These are phyloP conservation scores for Lichtheimia ramosa DNA, from an alignment of 371 early-diverging fungal genomes.

Conservation along the genomic window DNA sequence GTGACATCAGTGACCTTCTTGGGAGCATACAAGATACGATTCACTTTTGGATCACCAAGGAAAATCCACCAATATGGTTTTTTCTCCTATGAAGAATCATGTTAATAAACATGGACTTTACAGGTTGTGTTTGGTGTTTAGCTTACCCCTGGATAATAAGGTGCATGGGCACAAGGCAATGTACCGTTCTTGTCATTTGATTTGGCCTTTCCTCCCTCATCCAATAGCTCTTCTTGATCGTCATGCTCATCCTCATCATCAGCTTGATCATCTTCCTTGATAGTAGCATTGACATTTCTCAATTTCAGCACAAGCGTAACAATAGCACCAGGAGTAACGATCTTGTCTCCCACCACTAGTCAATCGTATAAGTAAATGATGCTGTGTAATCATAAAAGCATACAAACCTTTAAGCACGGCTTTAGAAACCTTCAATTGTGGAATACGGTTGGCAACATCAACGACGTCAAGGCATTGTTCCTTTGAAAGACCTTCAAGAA, in stretches of 20 bases:
- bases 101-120: neutral
- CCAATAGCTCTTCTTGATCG: slow-evolving; percentile 36
- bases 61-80: slow-evolving; percentile 93
- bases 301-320: slow-evolving; percentile 75
- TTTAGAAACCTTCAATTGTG: slow-evolving; percentile 68
- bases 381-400: neutral
- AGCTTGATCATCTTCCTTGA: slow-evolving; percentile 20
- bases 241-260: slow-evolving; percentile 29
- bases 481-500: slow-evolving; percentile 54
- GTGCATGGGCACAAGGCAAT: slow-evolving; percentile 61
- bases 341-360: slow-evolving; percentile 74
- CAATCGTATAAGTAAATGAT: neutral
- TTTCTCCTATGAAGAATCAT: slow-evolving; percentile 47
- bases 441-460: slow-evolving; percentile 76
- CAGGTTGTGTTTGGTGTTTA: neutral
- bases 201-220: slow-evolving; percentile 33
- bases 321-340: slow-evolving; percentile 78
- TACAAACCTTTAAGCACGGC: slow-evolving; percentile 70
- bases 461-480: slow-evolving; percentile 69
- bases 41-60: slow-evolving; percentile 81
- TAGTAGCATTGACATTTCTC: slow-evolving; percentile 30
- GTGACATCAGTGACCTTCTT: slow-evolving; percentile 77
- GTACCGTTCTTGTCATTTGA: slow-evolving; percentile 39
- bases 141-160: slow-evolving; percentile 59
- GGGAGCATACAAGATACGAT: slow-evolving; percentile 81